These are phyloP conservation scores for Debaryomyces fabryi DNA, from an alignment of 1,139 yeast species.

Conservation along the genomic window DNA sequence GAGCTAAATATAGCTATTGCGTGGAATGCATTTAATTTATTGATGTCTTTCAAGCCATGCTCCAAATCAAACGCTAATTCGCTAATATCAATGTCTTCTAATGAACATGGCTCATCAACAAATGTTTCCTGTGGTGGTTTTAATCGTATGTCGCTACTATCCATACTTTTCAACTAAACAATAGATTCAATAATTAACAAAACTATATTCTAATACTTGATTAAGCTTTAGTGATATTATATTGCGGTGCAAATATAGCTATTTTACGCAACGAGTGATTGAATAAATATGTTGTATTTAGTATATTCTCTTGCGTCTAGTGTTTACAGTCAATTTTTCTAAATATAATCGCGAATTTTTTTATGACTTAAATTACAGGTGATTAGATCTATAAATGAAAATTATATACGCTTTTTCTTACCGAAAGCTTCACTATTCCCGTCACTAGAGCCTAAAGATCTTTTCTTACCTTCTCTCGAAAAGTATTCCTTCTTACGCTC, in stretches of 20 bases:
- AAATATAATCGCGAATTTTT: neutral
- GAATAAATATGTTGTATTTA: neutral
- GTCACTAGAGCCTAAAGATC: constrained; percentile 49
- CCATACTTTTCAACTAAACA: constrained; percentile 5
- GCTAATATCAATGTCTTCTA: constrained; percentile 39
- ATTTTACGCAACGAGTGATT: neutral
- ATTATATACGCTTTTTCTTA: constrained; percentile 26
- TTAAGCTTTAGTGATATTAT: neutral
- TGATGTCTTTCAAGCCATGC: constrained; percentile 34
- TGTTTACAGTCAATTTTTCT: neutral
- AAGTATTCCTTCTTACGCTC: constrained; percentile 89
- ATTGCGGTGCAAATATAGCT: neutral
- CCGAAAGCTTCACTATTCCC: constrained; percentile 40
- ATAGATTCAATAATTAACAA: neutral
- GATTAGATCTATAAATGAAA: neutral
- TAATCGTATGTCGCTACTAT: constrained; percentile 38
- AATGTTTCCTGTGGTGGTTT: constrained; percentile 45
- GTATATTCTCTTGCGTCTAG: neutral
- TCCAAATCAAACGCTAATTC: constrained; percentile 40
- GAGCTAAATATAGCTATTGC: constrained; percentile 37
- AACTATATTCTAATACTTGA: neutral
- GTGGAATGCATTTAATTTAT: constrained; percentile 40
- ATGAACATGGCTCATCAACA: constrained; percentile 42
- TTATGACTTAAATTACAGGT: neutral
- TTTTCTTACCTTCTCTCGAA: constrained; percentile 70